Conservation (phyloP, 352 stramenopile species). For the Globisporangium cylindrosporum region DNA sequence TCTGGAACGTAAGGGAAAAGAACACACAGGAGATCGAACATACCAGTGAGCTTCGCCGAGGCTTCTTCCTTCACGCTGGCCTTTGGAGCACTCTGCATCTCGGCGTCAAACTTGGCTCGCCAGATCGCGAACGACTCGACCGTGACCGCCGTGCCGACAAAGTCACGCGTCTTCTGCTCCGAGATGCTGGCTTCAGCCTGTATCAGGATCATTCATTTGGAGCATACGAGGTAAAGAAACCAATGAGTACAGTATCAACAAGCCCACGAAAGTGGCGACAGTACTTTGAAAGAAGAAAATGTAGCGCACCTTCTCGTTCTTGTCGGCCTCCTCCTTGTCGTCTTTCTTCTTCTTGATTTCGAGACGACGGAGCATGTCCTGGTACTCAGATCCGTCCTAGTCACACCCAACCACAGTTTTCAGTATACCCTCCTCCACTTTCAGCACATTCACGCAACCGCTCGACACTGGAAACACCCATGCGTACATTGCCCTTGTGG, state of each 20-base stretch:
- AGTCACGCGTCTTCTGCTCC: conserved; percentile 16
- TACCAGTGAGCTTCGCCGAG: conserved; percentile 75
- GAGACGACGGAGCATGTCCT: conserved; percentile 85
- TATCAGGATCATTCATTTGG: background rate
- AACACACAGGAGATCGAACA: background rate
- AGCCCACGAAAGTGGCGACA: background rate
- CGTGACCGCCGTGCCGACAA: conserved; percentile 66
- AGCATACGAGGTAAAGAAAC: background rate
- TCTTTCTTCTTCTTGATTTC: conserved; percentile 82
- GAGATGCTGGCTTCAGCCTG: conserved; percentile 9
- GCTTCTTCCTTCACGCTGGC: conserved; percentile 59
- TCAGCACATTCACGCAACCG: background rate
- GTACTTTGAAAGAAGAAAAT: background rate
- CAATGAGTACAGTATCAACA: background rate
- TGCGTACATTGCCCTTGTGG: conserved; percentile 71
- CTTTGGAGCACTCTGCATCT: conserved; percentile 54
- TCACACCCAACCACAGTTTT: conserved; percentile 3
- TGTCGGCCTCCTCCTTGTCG: conserved; percentile 54
- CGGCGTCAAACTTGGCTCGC: conserved; percentile 66
- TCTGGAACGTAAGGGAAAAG: background rate
- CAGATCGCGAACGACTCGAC: conserved; percentile 72
- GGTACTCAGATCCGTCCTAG: conserved; percentile 84
- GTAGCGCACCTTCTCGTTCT: conserved; percentile 32
- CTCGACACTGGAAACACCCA: background rate
- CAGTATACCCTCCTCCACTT: background rate